phyloP scores from a whole-genome alignment of 129 eudicot species.

The Chrysanthemum makinoi region DNA sequence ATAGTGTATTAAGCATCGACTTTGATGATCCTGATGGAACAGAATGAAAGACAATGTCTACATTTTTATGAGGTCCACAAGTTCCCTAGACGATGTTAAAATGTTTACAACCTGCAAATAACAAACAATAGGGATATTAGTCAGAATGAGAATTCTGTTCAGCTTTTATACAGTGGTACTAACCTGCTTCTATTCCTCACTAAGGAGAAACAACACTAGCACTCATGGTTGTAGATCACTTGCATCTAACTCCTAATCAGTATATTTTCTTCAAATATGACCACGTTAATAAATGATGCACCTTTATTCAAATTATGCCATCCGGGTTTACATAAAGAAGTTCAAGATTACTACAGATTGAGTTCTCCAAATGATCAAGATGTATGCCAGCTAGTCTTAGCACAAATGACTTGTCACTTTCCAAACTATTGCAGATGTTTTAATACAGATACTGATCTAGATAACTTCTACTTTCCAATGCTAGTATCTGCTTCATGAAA shows the following conservation, averaged over 20 bases:
- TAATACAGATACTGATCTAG: neutral
- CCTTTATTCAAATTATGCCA: neutral
- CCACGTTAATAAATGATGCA: neutral
- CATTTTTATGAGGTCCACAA: constrained; percentile 67
- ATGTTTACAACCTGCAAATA: constrained; percentile 59
- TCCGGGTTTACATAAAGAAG: neutral
- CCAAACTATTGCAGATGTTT: neutral
- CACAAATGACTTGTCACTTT: neutral
- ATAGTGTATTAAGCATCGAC: constrained; percentile 45
- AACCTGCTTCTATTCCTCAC: too few species aligned
- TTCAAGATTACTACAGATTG: neutral
- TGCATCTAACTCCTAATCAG: too few species aligned
- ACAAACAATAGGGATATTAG: neutral
- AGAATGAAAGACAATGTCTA: constrained; percentile 70
- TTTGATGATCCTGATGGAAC: constrained; percentile 56
- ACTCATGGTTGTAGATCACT: too few species aligned
- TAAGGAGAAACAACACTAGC: too few species aligned
- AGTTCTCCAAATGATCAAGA: neutral
- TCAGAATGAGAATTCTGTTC: neutral
- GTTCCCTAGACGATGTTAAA: constrained; percentile 70
- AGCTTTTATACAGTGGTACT: neutral
- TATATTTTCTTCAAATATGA: neutral
- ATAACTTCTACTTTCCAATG: too few species aligned
- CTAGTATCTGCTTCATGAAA: too few species aligned
- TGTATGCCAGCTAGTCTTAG: neutral